Evolutionary conservation across 352 stramenopile species (phyloP).

Genomic region (Globisporangium radiosum): DNA sequence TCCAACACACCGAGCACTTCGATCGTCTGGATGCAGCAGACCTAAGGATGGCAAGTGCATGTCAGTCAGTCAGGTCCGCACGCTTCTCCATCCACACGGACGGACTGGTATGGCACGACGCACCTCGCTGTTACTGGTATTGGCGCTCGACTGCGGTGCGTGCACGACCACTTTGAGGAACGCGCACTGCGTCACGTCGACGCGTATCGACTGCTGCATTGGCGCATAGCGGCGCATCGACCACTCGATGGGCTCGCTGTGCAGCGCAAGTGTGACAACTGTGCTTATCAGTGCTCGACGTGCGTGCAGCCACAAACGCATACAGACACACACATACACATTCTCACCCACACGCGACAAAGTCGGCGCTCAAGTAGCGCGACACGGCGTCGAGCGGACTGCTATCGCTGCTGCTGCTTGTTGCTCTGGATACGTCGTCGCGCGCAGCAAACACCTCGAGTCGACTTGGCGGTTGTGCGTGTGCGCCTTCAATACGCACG

Average conservation of each 20-base stretch:
- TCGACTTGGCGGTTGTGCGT: background rate
- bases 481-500: slow-evolving; percentile 6
- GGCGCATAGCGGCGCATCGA: background rate
- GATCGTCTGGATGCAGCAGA: slow-evolving; percentile 22
- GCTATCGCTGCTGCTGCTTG: background rate
- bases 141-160: background rate
- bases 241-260: slow-evolving; percentile 7
- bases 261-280: background rate
- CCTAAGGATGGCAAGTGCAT: background rate
- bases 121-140: slow-evolving; percentile 15
- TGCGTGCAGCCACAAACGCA: background rate
- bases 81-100: too few species aligned
- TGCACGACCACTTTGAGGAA: slow-evolving; percentile 32
- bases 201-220: slow-evolving; percentile 8
- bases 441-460: background rate
- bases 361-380: slow-evolving; percentile 25
- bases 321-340: background rate
- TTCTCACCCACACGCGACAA: slow-evolving; percentile 20
- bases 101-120: too few species aligned
- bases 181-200: slow-evolving; percentile 15
- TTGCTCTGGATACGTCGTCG: background rate
- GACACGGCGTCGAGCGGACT: slow-evolving; percentile 18
- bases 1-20: slow-evolving; percentile 17
- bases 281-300: background rate
- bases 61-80: background rate